phyloP scores from a whole-genome alignment of 805 yeast species.

The Myxozyma mucilagina region DNA sequence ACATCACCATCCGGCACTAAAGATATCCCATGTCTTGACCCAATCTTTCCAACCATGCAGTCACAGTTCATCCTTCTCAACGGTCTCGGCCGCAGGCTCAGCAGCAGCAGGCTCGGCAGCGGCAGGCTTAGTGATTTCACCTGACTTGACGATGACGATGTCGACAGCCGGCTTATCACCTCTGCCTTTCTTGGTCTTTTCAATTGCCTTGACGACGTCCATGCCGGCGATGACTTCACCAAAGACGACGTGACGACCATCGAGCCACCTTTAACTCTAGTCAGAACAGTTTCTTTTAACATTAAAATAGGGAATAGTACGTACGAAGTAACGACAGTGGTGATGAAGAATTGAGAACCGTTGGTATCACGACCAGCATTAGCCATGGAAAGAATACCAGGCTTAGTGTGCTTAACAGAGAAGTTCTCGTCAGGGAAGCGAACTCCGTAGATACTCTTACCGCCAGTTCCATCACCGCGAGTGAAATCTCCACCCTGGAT shows the following conservation, averaged over 20 bases:
- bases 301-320: neutral
- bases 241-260: slow-evolving; percentile 92
- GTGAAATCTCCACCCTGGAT: slow-evolving; percentile 89
- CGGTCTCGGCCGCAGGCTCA: slow-evolving; percentile 32
- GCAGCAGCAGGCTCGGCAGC: slow-evolving; percentile 22
- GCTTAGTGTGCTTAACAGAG: slow-evolving; percentile 50
- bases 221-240: slow-evolving; percentile 84
- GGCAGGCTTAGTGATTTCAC: slow-evolving; percentile 17
- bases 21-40: slow-evolving; percentile 11
- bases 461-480: slow-evolving; percentile 57
- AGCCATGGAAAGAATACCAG: slow-evolving; percentile 75
- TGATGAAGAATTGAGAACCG: slow-evolving; percentile 94
- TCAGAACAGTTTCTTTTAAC: neutral
- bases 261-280: slow-evolving; percentile 62
- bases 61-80: slow-evolving; percentile 37
- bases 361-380: slow-evolving; percentile 69
- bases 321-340: slow-evolving; percentile 76
- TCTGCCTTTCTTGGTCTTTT: slow-evolving; percentile 51
- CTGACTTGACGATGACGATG: slow-evolving; percentile 54
- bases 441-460: slow-evolving; percentile 62
- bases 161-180: slow-evolving; percentile 74
- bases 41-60: slow-evolving; percentile 19
- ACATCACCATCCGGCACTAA: slow-evolving; percentile 16
- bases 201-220: slow-evolving; percentile 83
- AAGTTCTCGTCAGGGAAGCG: slow-evolving; percentile 76